phyloP scores from a whole-genome alignment of 345 rosid genomes.

The Aquilaria malaccensis region DNA sequence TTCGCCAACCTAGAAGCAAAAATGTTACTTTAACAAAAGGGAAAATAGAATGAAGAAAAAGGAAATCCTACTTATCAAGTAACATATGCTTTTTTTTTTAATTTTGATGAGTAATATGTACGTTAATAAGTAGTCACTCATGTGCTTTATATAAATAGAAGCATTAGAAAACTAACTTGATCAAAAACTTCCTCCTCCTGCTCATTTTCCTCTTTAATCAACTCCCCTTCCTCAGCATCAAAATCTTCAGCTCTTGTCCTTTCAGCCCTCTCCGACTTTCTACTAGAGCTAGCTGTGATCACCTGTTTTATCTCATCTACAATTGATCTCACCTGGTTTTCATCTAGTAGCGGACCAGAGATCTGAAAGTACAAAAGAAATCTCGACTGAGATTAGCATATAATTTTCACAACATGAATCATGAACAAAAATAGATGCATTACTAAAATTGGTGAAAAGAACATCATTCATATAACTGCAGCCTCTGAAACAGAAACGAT shows the following conservation, averaged over 20 bases:
- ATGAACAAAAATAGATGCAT: neutral
- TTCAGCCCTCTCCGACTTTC: slow-evolving; percentile 90
- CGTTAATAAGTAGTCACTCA: neutral
- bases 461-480: no score
- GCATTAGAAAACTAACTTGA: slow-evolving; percentile 54
- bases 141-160: slow-evolving; percentile 4
- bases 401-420: neutral
- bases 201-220: slow-evolving; percentile 97
- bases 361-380: slow-evolving; percentile 45
- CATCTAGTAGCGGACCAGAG: slow-evolving; percentile 72
- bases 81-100: neutral
- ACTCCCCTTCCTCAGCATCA: slow-evolving; percentile 96
- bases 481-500: no score
- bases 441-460: no score
- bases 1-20: slow-evolving; percentile 78
- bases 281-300: slow-evolving; percentile 92
- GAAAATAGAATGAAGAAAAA: slow-evolving; percentile 5
- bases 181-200: slow-evolving; percentile 99
- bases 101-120: neutral
- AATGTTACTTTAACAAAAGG: neutral
- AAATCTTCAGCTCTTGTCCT: slow-evolving; percentile 96
- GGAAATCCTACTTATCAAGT: neutral
- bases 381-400: slow-evolving; percentile 6
- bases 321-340: slow-evolving; percentile 79
- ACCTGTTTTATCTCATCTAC: slow-evolving; percentile 93